A percentile compares a stretch with the other conserved stretches of the same genome.
Conservation (phyloP, 2,329 filamentous ascomycete genomes). For the Fonsecaea monophora region DNA sequence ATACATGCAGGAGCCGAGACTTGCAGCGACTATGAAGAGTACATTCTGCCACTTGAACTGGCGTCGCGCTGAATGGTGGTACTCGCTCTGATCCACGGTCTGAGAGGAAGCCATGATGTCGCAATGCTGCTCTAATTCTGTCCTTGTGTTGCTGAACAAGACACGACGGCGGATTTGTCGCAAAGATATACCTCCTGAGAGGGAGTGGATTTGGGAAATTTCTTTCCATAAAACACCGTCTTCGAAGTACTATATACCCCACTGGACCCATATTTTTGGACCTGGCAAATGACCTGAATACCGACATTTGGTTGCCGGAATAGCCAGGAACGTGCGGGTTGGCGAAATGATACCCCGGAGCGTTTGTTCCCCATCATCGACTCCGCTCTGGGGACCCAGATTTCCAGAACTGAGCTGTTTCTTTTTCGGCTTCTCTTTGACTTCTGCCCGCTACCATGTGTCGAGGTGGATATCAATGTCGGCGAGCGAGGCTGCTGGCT, state of each 20-base stretch:
- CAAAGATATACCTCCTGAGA: background rate
- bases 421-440: background rate
- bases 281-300: background rate
- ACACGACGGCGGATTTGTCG: background rate
- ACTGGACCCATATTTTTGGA: background rate
- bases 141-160: background rate
- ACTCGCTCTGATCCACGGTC: slow-evolving; percentile 2
- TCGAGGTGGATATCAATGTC: background rate
- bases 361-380: background rate
- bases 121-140: background rate
- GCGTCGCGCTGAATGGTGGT: slow-evolving; percentile 1
- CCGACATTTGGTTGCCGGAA: background rate
- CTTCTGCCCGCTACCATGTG: background rate
- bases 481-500: background rate
- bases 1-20: slow-evolving; percentile 15
- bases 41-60: slow-evolving; percentile 13
- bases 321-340: slow-evolving; percentile 2
- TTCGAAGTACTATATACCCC: background rate
- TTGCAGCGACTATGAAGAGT: slow-evolving; percentile 7
- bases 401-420: background rate
- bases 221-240: background rate
- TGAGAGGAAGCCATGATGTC: background rate
- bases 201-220: background rate
- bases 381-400: background rate
- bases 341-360: background rate